Evolutionary conservation across 2,329 filamentous ascomycete species (phyloP).

Genomic region (Scorias spongiosa): DNA sequence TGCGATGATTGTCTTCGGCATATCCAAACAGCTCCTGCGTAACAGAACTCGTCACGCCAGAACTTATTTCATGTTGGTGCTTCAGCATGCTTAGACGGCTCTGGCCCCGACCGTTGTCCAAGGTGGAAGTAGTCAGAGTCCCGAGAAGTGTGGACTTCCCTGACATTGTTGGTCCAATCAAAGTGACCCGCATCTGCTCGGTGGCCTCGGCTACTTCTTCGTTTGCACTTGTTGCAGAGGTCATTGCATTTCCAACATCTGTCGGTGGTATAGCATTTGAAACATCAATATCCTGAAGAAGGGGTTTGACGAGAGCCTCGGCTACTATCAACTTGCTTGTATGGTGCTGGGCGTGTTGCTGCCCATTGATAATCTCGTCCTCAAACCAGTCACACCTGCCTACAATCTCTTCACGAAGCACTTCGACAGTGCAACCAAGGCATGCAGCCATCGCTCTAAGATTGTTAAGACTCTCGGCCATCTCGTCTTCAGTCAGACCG

Average conservation of each 20-base stretch:
- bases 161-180: conserved; percentile 78
- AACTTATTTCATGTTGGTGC: conserved; percentile 83
- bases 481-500: conserved; percentile 75
- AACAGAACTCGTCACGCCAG: conserved; percentile 85
- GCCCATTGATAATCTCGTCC: conserved; percentile 10
- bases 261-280: conserved; percentile 3
- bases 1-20: conserved; percentile 18
- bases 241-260: neutral
- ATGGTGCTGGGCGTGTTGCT: conserved; percentile 23
- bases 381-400: conserved; percentile 68
- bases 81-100: conserved; percentile 78
- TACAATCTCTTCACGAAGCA: conserved; percentile 68
- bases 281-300: conserved; percentile 22
- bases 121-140: conserved; percentile 68
- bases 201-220: conserved; percentile 21
- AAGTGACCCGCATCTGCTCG: conserved; percentile 69
- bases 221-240: neutral
- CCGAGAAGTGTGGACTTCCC: conserved; percentile 88
- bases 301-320: conserved; percentile 75
- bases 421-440: conserved; percentile 69
- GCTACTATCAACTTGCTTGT: conserved; percentile 60
- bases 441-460: conserved; percentile 83
- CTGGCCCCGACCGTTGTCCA: conserved; percentile 86
- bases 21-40: conserved; percentile 91
- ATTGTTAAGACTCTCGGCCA: conserved; percentile 79